Base-by-base conservation (phyloP, 176 grass and related monocot species). In the Areca catechu region DNA sequence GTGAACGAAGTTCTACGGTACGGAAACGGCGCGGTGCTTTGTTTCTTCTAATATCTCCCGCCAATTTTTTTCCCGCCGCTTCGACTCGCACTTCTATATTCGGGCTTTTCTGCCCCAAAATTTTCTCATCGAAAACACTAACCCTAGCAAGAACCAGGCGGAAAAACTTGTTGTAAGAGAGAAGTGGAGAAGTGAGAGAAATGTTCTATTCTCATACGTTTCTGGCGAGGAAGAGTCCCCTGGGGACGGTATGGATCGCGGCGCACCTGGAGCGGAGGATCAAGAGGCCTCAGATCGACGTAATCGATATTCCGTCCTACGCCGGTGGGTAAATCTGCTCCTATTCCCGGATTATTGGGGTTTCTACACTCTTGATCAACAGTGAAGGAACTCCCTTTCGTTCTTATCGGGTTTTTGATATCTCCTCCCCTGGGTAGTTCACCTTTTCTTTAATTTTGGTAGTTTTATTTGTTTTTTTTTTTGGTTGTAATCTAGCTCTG, bases 131-230 rank as follows among this genome's bases (percentile, higher is more conserved):
- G 34, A 43, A 14, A 43, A 14, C 34, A 9, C 34, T 43, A 43
- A 14, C 34, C 7, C 34, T 43, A 58, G 56, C 3, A 14, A 58
- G 50, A 54, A 4, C 9, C 17, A 7, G 50, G 28, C 52, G 50
- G 16, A 64, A 43, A 14, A 43, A 12, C 10, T 3, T 3, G 12
- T 43, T 43, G 10, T 43, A 10, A 6, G 3, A 47, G 51, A 24
- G 15, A 57, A 50, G 16, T 2, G n/a, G 22, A 24, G 57, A 27
- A 23, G 37, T 49, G 17, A 22, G 24, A 5, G 58, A 54, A 20
- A 89, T 97, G 87, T 97, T 97, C 83, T 97, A 91, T 74, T 97
- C 86, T 9, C 93, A 86, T 63, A 82, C 80, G 15, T 74, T 97
- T 61, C 81, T 97, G 16, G 93, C 75, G 16, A 67, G 72, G 77